These are phyloP conservation scores for Phytopythium oedochilum DNA, from an alignment of 352 stramenopile genomes.

Conservation along the genomic window DNA sequence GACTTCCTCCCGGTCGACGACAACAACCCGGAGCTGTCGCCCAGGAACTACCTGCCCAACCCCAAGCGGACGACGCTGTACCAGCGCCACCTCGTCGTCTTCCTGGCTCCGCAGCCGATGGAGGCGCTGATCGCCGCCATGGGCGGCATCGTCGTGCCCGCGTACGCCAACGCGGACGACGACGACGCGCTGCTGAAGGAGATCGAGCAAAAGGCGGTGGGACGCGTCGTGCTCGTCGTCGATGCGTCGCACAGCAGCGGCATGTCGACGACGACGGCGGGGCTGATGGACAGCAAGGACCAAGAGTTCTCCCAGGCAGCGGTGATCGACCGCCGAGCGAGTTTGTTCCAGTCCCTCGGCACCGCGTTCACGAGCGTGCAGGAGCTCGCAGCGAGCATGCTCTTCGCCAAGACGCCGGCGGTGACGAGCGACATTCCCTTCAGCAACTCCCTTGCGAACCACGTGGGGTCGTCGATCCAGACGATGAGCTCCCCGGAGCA, in stretches of 20 bases:
- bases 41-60: slow-evolving; percentile 74
- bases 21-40: slow-evolving; percentile 42
- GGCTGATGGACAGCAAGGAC: slow-evolving; percentile 34
- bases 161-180: slow-evolving; percentile 46
- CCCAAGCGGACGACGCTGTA: slow-evolving; percentile 74
- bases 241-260: slow-evolving; percentile 42
- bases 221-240: slow-evolving; percentile 57
- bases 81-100: slow-evolving; percentile 65
- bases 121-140: slow-evolving; percentile 72
- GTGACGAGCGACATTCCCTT: slow-evolving; percentile 51
- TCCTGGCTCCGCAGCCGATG: slow-evolving; percentile 71
- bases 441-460: slow-evolving; percentile 55
- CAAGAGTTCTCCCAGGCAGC: slow-evolving; percentile 18
- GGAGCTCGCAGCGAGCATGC: slow-evolving; percentile 76
- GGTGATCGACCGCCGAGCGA: slow-evolving; percentile 51
- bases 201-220: slow-evolving; percentile 41
- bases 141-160: slow-evolving; percentile 57
- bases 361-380: slow-evolving; percentile 75
- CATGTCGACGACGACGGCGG: slow-evolving; percentile 43
- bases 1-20: slow-evolving; percentile 65
- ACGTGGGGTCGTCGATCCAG: slow-evolving; percentile 42
- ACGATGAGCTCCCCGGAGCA: slow-evolving; percentile 69
- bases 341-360: slow-evolving; percentile 55
- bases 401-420: slow-evolving; percentile 72
- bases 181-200: slow-evolving; percentile 54